Base-by-base conservation (phyloP, 2,329 filamentous ascomycete species). In the Lecanicillium sp. region DNA sequence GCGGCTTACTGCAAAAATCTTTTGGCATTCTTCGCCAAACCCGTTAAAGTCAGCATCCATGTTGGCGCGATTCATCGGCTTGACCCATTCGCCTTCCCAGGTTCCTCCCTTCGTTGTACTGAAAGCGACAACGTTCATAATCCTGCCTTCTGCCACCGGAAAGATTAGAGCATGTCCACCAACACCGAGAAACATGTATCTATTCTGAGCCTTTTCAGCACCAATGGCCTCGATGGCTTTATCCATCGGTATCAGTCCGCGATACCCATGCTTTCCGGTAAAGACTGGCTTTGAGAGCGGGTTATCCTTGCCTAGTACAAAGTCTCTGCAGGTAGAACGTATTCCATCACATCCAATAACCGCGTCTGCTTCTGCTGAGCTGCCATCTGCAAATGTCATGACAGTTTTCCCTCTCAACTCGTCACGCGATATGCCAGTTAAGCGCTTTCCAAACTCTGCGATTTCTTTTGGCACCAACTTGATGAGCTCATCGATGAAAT, bases 341-440 rank as follows among this genome's bases (percentile, higher is more conserved):
- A 83, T 79, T 0, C 79, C 79, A 52, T 84, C 79, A 46, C 76
- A 80, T 0, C 75, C 79, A 33, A 84, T 59, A 0, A 79, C 39
- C 0, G 55, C 61, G 18, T 64, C 60, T 4, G 64, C 60, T 7
- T 52, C 45, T 3, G 58, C 61, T 1, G 53, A 57, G 0, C 60
- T 59, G 1, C 64, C 64, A 29, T 69, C 66, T 0, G 51, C 44
- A 37, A 69, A 69, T n/a, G 20, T 47, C 33, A 68, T 47, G 2
- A 44, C 38, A 3, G 57, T 42, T 27, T 51, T 52, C 3, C 50
- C 51, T 4, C 35, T 34, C 8, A 25, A 13, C 30, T 47, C 44
- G 9, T 36, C 29, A 3, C 38, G 41, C 48, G 54, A 41, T 51
- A 57, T 52, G 42, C 62, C 17, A 35, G 56, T 46, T 10, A 65